phyloP scores from a whole-genome alignment of 1,139 yeast genomes.

The Hansenula lynferdii region DNA sequence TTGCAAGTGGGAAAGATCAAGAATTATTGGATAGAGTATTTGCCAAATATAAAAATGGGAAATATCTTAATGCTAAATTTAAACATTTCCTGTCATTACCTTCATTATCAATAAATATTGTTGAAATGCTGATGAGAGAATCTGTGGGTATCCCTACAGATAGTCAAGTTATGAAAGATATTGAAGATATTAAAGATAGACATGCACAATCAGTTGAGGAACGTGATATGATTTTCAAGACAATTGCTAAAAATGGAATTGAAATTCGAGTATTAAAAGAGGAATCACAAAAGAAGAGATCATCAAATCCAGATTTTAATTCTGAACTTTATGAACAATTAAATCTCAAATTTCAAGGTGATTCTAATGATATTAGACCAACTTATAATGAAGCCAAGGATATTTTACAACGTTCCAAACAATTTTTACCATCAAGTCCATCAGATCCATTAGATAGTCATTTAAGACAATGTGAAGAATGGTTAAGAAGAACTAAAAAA shows the following conservation, averaged over 20 bases:
- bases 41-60: conserved; percentile 15
- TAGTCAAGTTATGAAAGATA: conserved; percentile 8
- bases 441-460: conserved; percentile 17
- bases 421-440: conserved; percentile 7
- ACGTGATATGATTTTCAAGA: conserved; percentile 25
- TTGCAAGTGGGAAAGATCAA: conserved; percentile 22
- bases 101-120: conserved; percentile 15
- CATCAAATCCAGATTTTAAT: conserved; percentile 5
- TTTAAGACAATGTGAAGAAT: conserved; percentile 31
- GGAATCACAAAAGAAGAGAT: conserved; percentile 5
- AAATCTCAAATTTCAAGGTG: conserved; percentile 20
- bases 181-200: conserved; percentile 17
- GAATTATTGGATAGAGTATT: conserved; percentile 12
- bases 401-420: conserved; percentile 21
- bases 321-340: conserved; percentile 7
- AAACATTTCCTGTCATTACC: conserved; percentile 22
- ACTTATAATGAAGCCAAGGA: conserved; percentile 22
- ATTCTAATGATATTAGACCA: conserved; percentile 27
- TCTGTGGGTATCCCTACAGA: conserved; percentile 23
- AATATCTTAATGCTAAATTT: conserved; percentile 24
- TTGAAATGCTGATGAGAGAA: conserved; percentile 18
- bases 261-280: conserved; percentile 7
- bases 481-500: conserved; percentile 41
- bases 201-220: conserved; percentile 25
- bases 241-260: conserved; percentile 12